A percentile compares a stretch with the other conserved stretches of the same genome.
Evolutionary conservation across 2,329 filamentous ascomycete genomes (phyloP).

Genomic region (Zymoseptoria brevis): DNA sequence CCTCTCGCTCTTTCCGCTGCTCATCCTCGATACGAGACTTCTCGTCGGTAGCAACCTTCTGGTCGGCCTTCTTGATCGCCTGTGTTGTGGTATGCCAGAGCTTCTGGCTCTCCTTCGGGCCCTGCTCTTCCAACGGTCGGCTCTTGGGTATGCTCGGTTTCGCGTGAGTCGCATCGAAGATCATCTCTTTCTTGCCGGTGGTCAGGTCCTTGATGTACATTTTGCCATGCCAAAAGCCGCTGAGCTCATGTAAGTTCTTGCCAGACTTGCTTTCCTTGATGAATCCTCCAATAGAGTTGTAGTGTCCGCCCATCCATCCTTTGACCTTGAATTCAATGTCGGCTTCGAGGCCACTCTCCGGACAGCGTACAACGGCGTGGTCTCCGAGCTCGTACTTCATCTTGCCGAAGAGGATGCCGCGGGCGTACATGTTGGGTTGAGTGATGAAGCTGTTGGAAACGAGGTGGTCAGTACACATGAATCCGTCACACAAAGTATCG

Average conservation of each 20-base stretch:
- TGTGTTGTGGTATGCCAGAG: conserved; percentile 76
- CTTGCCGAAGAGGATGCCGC: conserved; percentile 93
- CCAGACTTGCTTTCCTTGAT: conserved; percentile 85
- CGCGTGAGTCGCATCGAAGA: conserved; percentile 78
- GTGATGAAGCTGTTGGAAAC: conserved; percentile 64
- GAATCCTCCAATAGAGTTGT: conserved; percentile 87
- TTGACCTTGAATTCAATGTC: conserved; percentile 99
- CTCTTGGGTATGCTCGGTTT: conserved; percentile 67
- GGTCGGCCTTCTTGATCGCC: conserved; percentile 77
- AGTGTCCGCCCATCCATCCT: conserved; percentile 91
- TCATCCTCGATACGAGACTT: conserved; percentile 94
- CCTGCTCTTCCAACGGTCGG: conserved; percentile 76
- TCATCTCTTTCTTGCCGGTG: conserved; percentile 77
- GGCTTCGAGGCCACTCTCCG: conserved; percentile 75
- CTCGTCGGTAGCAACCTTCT: conserved; percentile 82
- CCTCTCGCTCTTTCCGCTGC: conserved; percentile 81
- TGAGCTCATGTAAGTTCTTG: conserved; percentile 82
- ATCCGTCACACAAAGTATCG: not conserved
- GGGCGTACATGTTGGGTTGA: conserved; percentile 98
- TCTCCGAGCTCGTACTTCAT: conserved; percentile 99
- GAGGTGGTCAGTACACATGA: conserved; percentile 13
- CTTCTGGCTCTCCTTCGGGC: conserved; percentile 79
- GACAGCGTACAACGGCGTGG: conserved; percentile 86
- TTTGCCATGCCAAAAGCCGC: conserved; percentile 86
- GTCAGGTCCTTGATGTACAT: conserved; percentile 83